Percentiles rank a stretch among this genome's conserved stretches.
These are phyloP conservation scores for Trypanosomatidae sp. DNA, from an alignment of 208 protist genomes.

Conservation along the genomic window DNA sequence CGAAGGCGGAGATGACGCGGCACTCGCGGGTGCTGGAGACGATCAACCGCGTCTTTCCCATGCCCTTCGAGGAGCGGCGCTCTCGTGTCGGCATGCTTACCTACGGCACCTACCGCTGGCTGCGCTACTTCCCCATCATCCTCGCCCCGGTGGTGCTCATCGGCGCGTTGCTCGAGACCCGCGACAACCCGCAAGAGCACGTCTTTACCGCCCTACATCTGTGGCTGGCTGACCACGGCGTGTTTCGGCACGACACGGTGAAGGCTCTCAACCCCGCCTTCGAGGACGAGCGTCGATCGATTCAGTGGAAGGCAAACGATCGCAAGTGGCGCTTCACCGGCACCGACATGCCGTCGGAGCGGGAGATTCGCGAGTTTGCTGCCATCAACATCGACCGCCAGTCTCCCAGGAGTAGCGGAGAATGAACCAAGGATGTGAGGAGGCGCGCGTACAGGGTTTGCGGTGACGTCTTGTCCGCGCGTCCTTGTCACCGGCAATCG, in stretches of 20 bases:
- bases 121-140: slow-evolving; percentile 78
- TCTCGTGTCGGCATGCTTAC: slow-evolving; percentile 80
- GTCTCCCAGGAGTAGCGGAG: no score
- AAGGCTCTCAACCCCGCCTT: slow-evolving; percentile 87
- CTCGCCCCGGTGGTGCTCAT: slow-evolving; percentile 62
- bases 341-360: slow-evolving; percentile 74
- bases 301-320: slow-evolving; percentile 88
- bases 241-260: slow-evolving; percentile 87
- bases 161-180: slow-evolving; percentile 72
- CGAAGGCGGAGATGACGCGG: slow-evolving; percentile 82
- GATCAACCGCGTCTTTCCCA: slow-evolving; percentile 81
- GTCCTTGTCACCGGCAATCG: no score
- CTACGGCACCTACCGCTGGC: slow-evolving; percentile 83
- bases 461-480: no score
- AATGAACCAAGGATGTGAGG: no score
- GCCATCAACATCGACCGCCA: slow-evolving; percentile 87
- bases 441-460: no score
- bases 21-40: slow-evolving; percentile 82
- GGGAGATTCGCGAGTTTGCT: slow-evolving; percentile 78
- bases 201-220: slow-evolving; percentile 85
- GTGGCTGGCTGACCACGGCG: slow-evolving; percentile 86
- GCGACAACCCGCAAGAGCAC: slow-evolving; percentile 85
- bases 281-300: slow-evolving; percentile 78
- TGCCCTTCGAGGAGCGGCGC: slow-evolving; percentile 87
- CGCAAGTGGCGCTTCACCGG: slow-evolving; percentile 87